Evolutionary conservation across 441 rosid genomes (phyloP).

Genomic region (Bocquillonia castaneifolia): DNA sequence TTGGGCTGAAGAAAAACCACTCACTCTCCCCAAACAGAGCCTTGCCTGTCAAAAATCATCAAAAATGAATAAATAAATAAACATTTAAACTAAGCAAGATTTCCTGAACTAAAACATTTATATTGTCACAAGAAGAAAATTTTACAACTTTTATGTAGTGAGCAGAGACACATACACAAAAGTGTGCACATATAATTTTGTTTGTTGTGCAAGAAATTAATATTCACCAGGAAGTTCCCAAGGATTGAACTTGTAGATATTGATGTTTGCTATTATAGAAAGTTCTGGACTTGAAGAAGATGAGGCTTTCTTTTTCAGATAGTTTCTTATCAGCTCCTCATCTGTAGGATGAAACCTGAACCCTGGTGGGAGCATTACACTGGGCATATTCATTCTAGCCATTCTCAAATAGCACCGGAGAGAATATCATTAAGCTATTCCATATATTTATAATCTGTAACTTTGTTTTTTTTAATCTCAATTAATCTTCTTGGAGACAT

Average conservation of each 20-base stretch:
- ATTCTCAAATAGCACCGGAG: slow-evolving; percentile 4
- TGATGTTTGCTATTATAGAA: slow-evolving; percentile 31
- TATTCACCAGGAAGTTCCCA: slow-evolving; percentile 45
- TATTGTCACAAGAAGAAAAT: no score
- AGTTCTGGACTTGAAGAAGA: slow-evolving; percentile 20
- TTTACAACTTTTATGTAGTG: no score
- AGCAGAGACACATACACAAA: neutral
- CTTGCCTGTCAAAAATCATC: slow-evolving; percentile 23
- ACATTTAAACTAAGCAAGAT: neutral
- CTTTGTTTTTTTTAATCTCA: neutral
- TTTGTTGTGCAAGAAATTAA: neutral
- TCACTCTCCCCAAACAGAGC: slow-evolving; percentile 37
- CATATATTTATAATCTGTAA: neutral
- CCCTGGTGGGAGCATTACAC: slow-evolving; percentile 30
- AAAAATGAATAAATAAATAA: neutral
- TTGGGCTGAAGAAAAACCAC: slow-evolving; percentile 41
- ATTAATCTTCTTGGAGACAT: slow-evolving; percentile 3
- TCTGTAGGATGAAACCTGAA: slow-evolving; percentile 45
- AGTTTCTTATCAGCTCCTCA: slow-evolving; percentile 36
- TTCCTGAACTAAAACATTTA: neutral
- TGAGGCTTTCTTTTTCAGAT: slow-evolving; percentile 30
- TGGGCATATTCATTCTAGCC: slow-evolving; percentile 19
- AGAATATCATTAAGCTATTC: neutral
- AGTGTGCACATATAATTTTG: neutral
- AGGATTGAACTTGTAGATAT: slow-evolving; percentile 40